Evolutionary conservation across 1,139 yeast genomes (phyloP).

Genomic region (Saccharomyces hybrid): DNA sequence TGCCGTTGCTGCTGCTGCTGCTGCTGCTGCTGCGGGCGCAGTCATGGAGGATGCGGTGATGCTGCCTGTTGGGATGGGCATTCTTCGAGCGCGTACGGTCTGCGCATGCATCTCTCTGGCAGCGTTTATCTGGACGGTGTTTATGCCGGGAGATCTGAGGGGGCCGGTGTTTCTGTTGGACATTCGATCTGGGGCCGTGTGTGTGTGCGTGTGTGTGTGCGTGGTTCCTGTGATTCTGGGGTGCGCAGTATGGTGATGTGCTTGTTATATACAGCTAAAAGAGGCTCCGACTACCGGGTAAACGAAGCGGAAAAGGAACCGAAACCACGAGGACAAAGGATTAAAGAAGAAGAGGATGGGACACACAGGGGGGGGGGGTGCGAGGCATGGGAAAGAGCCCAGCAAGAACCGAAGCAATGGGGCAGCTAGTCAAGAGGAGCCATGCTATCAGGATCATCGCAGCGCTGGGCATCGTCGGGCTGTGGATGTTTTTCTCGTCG

Average conservation of each 20-base stretch:
- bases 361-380: not conserved
- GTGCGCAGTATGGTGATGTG: not conserved
- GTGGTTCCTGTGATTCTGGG: not conserved
- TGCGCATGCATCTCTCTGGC: slow-evolving; percentile 56
- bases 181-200: slow-evolving; percentile 4
- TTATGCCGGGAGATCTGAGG: slow-evolving; percentile 35
- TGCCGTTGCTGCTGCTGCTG: slow-evolving; percentile 17
- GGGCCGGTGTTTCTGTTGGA: not conserved
- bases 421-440: slow-evolving; percentile 5
- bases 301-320: not conserved
- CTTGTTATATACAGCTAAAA: not conserved
- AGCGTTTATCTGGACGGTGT: slow-evolving; percentile 49
- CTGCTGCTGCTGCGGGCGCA: slow-evolving; percentile 29
- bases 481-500: slow-evolving; percentile 17
- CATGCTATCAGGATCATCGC: slow-evolving; percentile 11
- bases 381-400: not conserved
- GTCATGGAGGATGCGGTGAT: not conserved
- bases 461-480: slow-evolving; percentile 12
- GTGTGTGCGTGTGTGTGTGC: not conserved
- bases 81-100: slow-evolving; percentile 29
- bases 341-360: too few relatives aligned
- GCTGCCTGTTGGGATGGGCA: slow-evolving; percentile 8
- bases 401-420: slow-evolving; percentile 7
- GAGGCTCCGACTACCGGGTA: not conserved
- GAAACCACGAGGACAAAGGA: not conserved